Base-by-base conservation (phyloP, 352 stramenopile species). In the Phytopythium aichiense region DNA sequence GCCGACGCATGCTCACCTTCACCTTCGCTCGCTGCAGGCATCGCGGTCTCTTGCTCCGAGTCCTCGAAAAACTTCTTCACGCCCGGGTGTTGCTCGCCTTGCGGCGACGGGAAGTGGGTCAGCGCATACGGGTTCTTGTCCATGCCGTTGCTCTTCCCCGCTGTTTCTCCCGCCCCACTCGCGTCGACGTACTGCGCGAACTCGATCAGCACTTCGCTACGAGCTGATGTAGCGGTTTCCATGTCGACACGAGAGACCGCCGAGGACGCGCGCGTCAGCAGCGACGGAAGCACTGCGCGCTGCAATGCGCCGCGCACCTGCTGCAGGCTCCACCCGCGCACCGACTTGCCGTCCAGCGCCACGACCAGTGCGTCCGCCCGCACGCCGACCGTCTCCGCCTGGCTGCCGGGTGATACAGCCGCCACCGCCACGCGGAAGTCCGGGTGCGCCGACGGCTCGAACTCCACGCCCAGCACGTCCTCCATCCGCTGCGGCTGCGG, bases 41-140 rank as follows among this genome's bases (percentile, higher is more conserved):
- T 61, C 43, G 72, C 55, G 9, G 58, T 30, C 16, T 66, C 61
- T 9, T 56, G 56, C 6, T 75, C 71, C 0, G 35, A 20, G 28
- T 69, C 60, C 4, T 79, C 69, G 50, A 72, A 48, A 38, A 91
- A 88, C 48, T 79, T 72, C 59, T 86, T 85, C 22, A 91, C 71
- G 15, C 76, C 81, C 1, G 80, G 81, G 35, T 92, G 57, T 55
- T 90, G 79, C 53, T 81, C 68, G 2, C 84, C 86, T 20, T 77
- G 73, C 2, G 86, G 86, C 25, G 77, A 91, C 30, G 86, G 86
- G 64, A 94, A 92, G 54, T 72, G 70, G 20, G 86, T 92, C 61
- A 94, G 65, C 18, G 79, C 73, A 53, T 81, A 88, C 38, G 74
- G 72, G 49, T 89, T 89, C 52, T 71, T 76, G 66, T 93, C 84